Percentiles rank a stretch among this genome's conserved stretches.
These are phyloP conservation scores for Echria macrotheca DNA, from an alignment of 495 filamentous ascomycete species.

Conservation along the genomic window DNA sequence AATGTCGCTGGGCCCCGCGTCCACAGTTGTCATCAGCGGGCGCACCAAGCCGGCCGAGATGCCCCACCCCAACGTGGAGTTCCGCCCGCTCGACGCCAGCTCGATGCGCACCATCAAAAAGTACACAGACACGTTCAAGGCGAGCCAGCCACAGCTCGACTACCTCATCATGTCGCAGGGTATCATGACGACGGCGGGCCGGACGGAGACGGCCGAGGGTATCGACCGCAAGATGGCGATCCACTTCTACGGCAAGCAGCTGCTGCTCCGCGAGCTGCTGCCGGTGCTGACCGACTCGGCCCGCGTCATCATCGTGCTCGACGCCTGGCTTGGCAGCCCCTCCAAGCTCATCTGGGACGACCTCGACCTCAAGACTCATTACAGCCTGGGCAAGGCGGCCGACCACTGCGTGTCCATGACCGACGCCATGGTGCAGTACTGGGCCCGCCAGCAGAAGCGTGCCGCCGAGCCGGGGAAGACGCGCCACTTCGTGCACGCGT, in stretches of 20 bases:
- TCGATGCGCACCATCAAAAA: conserved; percentile 21
- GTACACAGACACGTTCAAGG: conserved; percentile 15
- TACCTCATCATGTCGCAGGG: conserved; percentile 22
- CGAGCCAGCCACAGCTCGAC: conserved; percentile 11
- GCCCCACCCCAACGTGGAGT: conserved; percentile 20
- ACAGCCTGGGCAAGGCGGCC: conserved; percentile 14
- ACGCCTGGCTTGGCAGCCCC: conserved; percentile 8
- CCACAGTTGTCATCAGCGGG: conserved; percentile 18
- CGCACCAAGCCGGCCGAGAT: conserved; percentile 17
- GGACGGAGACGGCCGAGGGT: conserved; percentile 23
- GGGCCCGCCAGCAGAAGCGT: conserved; percentile 9
- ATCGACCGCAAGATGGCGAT: conserved; percentile 25
- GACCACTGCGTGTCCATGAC: conserved; percentile 20
- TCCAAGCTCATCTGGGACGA: conserved; percentile 22
- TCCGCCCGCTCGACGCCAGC: conserved; percentile 17
- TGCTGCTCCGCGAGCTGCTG: conserved; percentile 21
- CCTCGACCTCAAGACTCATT: conserved; percentile 17
- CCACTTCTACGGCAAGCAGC: conserved; percentile 25
- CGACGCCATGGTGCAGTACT: conserved; percentile 19
- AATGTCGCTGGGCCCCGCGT: not conserved
- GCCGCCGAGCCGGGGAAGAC: not conserved
- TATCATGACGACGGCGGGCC: conserved; percentile 15
- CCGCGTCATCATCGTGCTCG: conserved; percentile 18
- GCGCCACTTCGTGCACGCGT: conserved; percentile 23
- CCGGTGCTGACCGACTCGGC: conserved; percentile 14